Conservation (phyloP, 2,329 filamentous ascomycete species). For the Epichloe gansuensis region DNA sequence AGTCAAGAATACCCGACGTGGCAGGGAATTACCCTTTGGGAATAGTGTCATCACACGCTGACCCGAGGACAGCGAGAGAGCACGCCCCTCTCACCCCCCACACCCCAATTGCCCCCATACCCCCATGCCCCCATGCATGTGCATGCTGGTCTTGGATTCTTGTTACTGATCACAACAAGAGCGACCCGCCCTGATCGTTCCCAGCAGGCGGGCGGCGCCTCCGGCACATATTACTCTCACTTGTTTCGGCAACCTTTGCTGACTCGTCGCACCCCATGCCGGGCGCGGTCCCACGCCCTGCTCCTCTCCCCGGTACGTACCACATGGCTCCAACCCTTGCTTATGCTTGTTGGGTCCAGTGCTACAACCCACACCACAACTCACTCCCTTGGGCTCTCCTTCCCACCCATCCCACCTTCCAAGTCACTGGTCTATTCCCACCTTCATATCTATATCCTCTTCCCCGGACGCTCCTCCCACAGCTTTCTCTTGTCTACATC, state of each 20-base stretch:
- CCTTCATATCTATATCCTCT: constrained; percentile 8
- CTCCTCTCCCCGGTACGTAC: constrained; percentile 2
- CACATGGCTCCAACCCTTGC: constrained; percentile 6
- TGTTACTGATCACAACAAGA: constrained; percentile 4
- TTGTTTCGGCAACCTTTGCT: background rate
- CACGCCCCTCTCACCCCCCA: background rate
- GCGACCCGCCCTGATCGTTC: background rate
- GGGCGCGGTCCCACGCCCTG: background rate
- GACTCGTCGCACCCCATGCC: background rate
- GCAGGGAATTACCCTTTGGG: background rate
- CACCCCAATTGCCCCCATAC: too few species aligned
- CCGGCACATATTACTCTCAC: background rate
- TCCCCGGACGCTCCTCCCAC: constrained; percentile 6
- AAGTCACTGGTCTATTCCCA: constrained; percentile 3
- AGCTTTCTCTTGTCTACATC: background rate
- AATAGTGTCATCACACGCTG: background rate
- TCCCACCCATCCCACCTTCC: constrained; percentile 8
- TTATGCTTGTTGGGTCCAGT: constrained; percentile 2
- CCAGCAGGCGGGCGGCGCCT: background rate
- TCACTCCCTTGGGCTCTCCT: constrained; percentile 8
- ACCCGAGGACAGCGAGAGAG: background rate
- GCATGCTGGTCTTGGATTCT: background rate
- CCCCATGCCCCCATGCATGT: background rate
- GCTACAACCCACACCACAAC: constrained; percentile 2
- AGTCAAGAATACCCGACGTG: too few species aligned